Conservation (phyloP, 2,329 filamentous ascomycete genomes). For the Botrytis paeoniae region DNA sequence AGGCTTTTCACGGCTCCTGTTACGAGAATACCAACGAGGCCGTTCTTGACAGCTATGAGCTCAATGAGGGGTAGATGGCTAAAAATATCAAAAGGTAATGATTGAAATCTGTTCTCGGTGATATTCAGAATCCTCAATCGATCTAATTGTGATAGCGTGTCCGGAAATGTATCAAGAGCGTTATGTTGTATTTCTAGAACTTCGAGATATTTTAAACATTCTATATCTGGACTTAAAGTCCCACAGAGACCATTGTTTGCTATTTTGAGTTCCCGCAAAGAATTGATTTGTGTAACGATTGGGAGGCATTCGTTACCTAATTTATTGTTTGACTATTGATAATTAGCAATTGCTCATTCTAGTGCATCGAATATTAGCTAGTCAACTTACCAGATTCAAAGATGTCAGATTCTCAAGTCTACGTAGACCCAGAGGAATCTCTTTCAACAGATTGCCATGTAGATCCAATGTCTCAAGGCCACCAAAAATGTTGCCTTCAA, state of each 20-base stretch:
- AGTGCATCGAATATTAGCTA: not conserved
- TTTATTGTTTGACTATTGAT: constrained; percentile 69
- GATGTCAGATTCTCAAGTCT: constrained; percentile 71
- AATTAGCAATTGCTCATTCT: constrained; percentile 14
- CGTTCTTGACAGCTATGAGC: constrained; percentile 73
- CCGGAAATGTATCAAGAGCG: constrained; percentile 67
- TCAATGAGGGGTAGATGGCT: constrained; percentile 68
- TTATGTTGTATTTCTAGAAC: constrained; percentile 80
- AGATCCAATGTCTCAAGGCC: constrained; percentile 78
- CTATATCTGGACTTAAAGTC: constrained; percentile 60
- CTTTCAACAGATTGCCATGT: constrained; percentile 75
- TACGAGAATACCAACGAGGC: constrained; percentile 70
- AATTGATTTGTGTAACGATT: constrained; percentile 68
- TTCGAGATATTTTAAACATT: constrained; percentile 67
- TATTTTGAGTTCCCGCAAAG: constrained; percentile 76
- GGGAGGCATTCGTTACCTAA: constrained; percentile 70
- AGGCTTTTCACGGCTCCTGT: constrained; percentile 57
- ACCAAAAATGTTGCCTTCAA: constrained; percentile 72
- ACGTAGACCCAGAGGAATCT: constrained; percentile 72
- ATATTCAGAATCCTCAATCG: constrained; percentile 75
- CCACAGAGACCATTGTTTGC: constrained; percentile 74
- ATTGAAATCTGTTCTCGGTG: constrained; percentile 71
- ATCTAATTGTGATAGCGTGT: constrained; percentile 62
- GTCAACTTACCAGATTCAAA: constrained; percentile 70
- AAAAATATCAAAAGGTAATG: constrained; percentile 68